phyloP scores from a whole-genome alignment of 495 filamentous ascomycete genomes.

The Penicillium coprophilum region DNA sequence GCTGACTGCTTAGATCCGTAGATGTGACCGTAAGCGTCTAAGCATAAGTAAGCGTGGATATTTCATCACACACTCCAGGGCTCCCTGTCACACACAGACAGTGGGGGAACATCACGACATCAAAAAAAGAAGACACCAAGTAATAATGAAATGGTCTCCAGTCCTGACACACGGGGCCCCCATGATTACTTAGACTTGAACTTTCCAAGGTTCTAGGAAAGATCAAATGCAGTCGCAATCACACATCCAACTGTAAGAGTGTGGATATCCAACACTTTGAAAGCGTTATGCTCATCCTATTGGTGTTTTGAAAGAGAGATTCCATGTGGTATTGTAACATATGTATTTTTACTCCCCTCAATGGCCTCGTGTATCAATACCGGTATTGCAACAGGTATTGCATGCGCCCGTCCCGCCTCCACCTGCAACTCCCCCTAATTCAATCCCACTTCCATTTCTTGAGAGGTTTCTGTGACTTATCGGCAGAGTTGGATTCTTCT shows the following conservation, averaged over 20 bases:
- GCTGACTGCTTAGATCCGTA: neutral
- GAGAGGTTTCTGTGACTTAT: neutral
- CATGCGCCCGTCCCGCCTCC: conserved; percentile 6
- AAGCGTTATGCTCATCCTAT: neutral
- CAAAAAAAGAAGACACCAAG: neutral
- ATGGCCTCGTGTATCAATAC: neutral
- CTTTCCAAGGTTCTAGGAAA: neutral
- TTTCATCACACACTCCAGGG: neutral
- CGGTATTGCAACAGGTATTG: no score
- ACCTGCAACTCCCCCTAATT: conserved; percentile 9
- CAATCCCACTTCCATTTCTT: conserved; percentile 8
- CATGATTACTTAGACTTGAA: neutral
- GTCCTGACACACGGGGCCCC: neutral
- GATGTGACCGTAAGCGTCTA: conserved; percentile 3
- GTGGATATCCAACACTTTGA: conserved; percentile 1
- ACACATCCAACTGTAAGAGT: neutral
- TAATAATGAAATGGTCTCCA: neutral
- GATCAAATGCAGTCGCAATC: neutral
- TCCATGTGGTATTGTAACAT: neutral
- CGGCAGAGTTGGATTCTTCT: neutral
- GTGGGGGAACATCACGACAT: neutral
- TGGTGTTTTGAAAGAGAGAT: neutral
- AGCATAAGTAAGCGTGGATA: neutral
- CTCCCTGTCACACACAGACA: neutral
- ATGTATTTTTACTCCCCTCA: neutral